phyloP scores from a whole-genome alignment of 2,329 filamentous ascomycete genomes.

The Teratosphaeria epicoccoides region DNA sequence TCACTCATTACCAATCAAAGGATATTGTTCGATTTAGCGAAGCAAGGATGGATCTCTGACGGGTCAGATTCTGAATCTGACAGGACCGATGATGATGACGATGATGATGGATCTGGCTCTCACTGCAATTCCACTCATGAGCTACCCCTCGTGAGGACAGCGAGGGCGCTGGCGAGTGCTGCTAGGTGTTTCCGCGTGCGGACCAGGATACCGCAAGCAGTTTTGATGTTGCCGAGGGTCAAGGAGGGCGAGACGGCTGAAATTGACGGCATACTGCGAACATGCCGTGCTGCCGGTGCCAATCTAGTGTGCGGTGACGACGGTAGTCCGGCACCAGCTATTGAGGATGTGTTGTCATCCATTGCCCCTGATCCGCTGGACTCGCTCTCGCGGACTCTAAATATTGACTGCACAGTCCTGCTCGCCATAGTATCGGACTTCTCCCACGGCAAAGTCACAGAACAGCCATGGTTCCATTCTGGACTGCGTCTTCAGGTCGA shows the following conservation, averaged over 20 bases:
- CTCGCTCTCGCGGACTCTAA: conserved; percentile 35
- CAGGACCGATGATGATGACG: conserved; percentile 27
- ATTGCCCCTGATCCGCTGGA: conserved; percentile 31
- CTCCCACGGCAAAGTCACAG: conserved; percentile 44
- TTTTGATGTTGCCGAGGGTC: conserved; percentile 52
- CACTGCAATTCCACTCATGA: conserved; percentile 37
- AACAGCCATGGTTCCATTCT: conserved; percentile 45
- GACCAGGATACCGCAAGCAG: conserved; percentile 49
- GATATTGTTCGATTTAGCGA: conserved; percentile 57
- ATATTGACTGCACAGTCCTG: conserved; percentile 60
- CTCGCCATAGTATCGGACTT: conserved; percentile 65
- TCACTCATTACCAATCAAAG: conserved; percentile 54
- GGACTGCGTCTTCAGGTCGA: conserved; percentile 56
- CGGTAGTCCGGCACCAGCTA: conserved; percentile 7
- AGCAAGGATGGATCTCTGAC: conserved; percentile 52
- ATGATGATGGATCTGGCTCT: conserved; percentile 17
- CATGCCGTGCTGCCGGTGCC: conserved; percentile 43
- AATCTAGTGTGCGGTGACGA: conserved; percentile 24
- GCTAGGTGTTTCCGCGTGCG: conserved; percentile 46
- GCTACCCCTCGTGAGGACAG: conserved; percentile 50
- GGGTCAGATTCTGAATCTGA: conserved; percentile 32
- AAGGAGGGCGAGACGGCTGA: conserved; percentile 39
- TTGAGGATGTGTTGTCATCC: conserved; percentile 18
- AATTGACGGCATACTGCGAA: conserved; percentile 46
- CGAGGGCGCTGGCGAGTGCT: conserved; percentile 48